Conservation (phyloP, 768 basidiomycete species). For the Tremella fuciformis region DNA sequence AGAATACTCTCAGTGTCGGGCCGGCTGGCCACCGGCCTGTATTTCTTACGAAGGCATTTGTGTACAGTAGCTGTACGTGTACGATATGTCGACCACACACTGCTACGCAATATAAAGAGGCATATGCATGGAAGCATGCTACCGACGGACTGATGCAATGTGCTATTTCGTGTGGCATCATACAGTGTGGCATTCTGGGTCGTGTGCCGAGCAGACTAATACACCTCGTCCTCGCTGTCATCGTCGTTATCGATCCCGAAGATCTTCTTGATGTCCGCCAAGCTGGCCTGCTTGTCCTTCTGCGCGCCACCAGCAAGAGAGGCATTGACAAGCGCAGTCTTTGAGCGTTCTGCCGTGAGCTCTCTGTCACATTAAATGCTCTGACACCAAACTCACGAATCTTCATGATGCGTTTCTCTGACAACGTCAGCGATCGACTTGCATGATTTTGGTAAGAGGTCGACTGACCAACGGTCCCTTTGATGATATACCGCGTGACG, state of each 20-base stretch:
- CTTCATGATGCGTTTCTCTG: constrained; percentile 47
- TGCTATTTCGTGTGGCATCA: too few species aligned
- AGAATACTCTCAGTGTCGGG: too few species aligned
- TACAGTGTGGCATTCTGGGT: too few species aligned
- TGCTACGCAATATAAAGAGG: too few species aligned
- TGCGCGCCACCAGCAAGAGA: constrained; percentile 42
- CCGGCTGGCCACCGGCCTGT: too few species aligned
- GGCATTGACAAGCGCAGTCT: constrained; percentile 50
- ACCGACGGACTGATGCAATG: too few species aligned
- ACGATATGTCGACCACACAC: too few species aligned
- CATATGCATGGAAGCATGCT: too few species aligned
- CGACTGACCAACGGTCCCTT: constrained; percentile 42
- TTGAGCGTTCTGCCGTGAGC: constrained; percentile 37
- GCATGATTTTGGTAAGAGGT: neutral
- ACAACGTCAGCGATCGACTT: neutral
- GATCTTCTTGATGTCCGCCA: constrained; percentile 51
- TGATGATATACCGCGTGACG: constrained; percentile 51
- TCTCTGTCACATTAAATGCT: neutral
- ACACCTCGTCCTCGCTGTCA: constrained; percentile 40
- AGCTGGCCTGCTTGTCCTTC: constrained; percentile 34
- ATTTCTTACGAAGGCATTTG: too few species aligned
- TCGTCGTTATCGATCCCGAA: constrained; percentile 49
- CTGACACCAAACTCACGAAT: constrained; percentile 36
- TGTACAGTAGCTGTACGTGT: too few species aligned
- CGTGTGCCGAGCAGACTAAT: neutral